Evolutionary conservation across 2,329 filamentous ascomycete genomes (phyloP), one percentile per base, ranked within the genome.

Genomic region (Eutypella sp.): DNA sequence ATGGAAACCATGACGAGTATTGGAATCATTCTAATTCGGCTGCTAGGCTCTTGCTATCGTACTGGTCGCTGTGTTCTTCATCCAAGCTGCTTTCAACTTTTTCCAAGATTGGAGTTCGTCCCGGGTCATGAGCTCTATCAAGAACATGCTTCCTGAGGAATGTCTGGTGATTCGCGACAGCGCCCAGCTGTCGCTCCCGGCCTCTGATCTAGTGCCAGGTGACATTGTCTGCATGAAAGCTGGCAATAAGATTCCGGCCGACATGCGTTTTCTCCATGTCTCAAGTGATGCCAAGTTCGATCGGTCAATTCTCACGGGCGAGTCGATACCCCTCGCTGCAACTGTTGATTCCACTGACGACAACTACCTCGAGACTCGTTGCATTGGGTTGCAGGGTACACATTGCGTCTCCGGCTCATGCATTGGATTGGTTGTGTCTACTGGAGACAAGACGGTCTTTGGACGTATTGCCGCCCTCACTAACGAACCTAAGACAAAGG

Each of bases 381-480:
- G 82, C 55, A 87, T 91, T 44, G 86, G 85, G 19, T 73, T 91
- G 9, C 85, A 89, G 59, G 86, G 87, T n/a, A 89, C 87, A 0
- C 85, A 90, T 57, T 89, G 85, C 54, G 80, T 86, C 4, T 82
- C 81, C 6, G 87, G 87, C 3, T 81, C 71, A 19, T 82, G 79
- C 42, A 70, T 76, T 13, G 86, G 83, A 16, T 66, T 90, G 9
- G 83, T 88, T 2, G 81, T 91, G 10, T 79, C 81, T 1, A 90
- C 82, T 1, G 86, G 85, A 8, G 84, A 89, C 59, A 71, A 69
- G 13, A 89, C 87, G 0, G 82, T 91, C 19, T 89, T 91, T 63
- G 86, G 87, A 8, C 79, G 82, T 40, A 87, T 91, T 53, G 85
- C 87, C 2, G 81, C 82, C 52, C 68, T 90, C 42, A 87, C 86